Evolutionary conservation across 2,329 filamentous ascomycete genomes (phyloP).

Genomic region (Madurella mycetomatis): DNA sequence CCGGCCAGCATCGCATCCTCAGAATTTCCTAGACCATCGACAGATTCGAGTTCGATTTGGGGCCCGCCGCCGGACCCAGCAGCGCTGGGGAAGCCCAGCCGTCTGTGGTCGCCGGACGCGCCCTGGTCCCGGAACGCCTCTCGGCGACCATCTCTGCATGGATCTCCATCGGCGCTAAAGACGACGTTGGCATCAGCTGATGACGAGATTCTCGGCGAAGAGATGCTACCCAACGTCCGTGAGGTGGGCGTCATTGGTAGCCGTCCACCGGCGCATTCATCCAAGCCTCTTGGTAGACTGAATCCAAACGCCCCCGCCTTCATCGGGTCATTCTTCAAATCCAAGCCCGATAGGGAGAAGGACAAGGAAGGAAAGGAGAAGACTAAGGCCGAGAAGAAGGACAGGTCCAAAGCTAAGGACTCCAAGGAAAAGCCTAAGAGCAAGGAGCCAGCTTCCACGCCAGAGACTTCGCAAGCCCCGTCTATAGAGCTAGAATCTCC

Average conservation of each 20-base stretch:
- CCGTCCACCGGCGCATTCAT: conserved; percentile 50
- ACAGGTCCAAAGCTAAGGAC: conserved; percentile 36
- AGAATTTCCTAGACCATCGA: conserved; percentile 71
- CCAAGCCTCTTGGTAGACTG: conserved; percentile 48
- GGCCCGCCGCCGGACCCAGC: conserved; percentile 45
- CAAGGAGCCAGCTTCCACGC: conserved; percentile 27
- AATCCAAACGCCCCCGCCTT: conserved; percentile 91
- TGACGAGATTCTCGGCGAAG: conserved; percentile 59
- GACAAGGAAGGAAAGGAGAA: conserved; percentile 30
- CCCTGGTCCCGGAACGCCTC: conserved; percentile 66
- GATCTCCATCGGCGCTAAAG: conserved; percentile 61
- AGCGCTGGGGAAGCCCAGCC: conserved; percentile 46
- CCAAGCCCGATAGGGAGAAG: conserved; percentile 37
- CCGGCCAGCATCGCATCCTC: conserved; percentile 65
- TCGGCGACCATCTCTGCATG: conserved; percentile 74
- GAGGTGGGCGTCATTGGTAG: conserved; percentile 75
- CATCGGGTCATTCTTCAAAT: conserved; percentile 63
- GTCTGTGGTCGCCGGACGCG: conserved; percentile 62
- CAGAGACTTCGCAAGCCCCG: conserved; percentile 35
- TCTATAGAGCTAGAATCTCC: conserved; percentile 47
- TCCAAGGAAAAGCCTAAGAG: conserved; percentile 37
- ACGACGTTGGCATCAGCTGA: conserved; percentile 60
- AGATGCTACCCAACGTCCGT: conserved; percentile 51
- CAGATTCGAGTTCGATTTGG: conserved; percentile 73
- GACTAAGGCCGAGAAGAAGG: conserved; percentile 36